These are phyloP conservation scores for Sugiyamaella chiloensis DNA, from an alignment of 805 yeast genomes.

Conservation along the genomic window DNA sequence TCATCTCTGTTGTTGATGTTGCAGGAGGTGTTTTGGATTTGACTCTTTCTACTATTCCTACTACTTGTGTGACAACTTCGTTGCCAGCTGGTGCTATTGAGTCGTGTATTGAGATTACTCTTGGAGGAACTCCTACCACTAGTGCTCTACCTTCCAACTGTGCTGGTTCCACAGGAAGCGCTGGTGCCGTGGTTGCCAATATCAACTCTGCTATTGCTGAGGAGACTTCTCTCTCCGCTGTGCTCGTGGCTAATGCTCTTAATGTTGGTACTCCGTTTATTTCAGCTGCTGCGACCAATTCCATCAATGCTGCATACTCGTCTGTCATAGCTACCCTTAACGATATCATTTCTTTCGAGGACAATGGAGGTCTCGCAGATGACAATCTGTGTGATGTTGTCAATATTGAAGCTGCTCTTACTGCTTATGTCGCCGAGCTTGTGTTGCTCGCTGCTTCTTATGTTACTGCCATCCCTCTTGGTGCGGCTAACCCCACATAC, in stretches of 20 bases:
- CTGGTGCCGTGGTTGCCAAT: conserved; percentile 3
- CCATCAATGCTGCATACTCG: conserved; percentile 1
- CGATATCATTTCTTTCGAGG: neutral
- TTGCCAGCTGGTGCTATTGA: conserved; percentile 1
- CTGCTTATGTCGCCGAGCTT: neutral
- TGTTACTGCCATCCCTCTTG: neutral
- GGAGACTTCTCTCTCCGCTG: conserved; percentile 1
- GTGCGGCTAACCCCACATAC: neutral
- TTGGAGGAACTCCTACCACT: neutral
- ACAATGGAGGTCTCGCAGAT: conserved; percentile 2
- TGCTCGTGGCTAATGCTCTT: neutral
- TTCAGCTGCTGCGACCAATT: neutral
- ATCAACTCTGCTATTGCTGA: conserved; percentile 7
- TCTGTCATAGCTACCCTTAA: neutral
- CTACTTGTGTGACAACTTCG: conserved; percentile 5
- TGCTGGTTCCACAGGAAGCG: conserved; percentile 7
- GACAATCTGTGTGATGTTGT: conserved; percentile 8
- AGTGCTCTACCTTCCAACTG: neutral
- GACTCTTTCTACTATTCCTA: conserved; percentile 8
- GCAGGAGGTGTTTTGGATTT: neutral
- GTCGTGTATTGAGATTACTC: conserved; percentile 2
- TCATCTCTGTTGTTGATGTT: neutral
- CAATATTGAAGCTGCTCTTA: conserved; percentile 4
- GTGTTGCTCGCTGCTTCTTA: neutral
- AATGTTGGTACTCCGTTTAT: neutral